A percentile compares a stretch with the other conserved stretches of the same genome.
Evolutionary conservation across 2,329 filamentous ascomycete genomes (phyloP).

Genomic region (Fusarium miscanthi): DNA sequence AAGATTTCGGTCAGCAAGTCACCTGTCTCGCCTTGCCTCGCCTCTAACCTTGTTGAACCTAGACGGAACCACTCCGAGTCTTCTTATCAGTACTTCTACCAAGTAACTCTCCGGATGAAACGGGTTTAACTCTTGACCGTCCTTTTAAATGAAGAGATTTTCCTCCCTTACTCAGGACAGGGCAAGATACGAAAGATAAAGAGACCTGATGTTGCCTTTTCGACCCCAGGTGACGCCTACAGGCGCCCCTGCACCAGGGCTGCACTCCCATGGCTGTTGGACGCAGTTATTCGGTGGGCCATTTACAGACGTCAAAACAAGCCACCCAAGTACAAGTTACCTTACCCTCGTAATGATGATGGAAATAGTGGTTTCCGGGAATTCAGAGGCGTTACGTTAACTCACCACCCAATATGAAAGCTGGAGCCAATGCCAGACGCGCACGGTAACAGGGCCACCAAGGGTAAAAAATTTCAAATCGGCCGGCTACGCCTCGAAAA

Average conservation of each 20-base stretch:
- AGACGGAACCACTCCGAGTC: conserved; percentile 37
- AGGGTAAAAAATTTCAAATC: conserved; percentile 13
- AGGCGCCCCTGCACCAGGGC: conserved; percentile 36
- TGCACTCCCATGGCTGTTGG: conserved; percentile 27
- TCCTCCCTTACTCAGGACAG: conserved; percentile 12
- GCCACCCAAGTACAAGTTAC: conserved; percentile 33
- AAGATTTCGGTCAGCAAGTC: conserved; percentile 31
- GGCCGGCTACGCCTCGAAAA: conserved; percentile 17
- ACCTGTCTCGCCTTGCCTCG: conserved; percentile 23
- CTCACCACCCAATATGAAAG: conserved; percentile 32
- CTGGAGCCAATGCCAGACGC: conserved; percentile 26
- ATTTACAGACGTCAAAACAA: conserved; percentile 5
- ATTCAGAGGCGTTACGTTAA: conserved; percentile 34
- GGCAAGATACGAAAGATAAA: conserved; percentile 25
- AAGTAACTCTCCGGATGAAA: conserved; percentile 32
- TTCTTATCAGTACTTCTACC: conserved; percentile 43
- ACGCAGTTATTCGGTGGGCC: conserved; percentile 12
- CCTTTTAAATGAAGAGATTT: conserved; percentile 28
- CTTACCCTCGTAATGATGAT: conserved; percentile 27
- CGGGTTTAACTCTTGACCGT: conserved; percentile 30
- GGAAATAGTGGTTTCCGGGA: conserved; percentile 21
- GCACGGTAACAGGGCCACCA: not conserved
- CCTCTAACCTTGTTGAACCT: conserved; percentile 13
- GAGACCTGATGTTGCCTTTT: conserved; percentile 36
- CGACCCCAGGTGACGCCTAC: conserved; percentile 38